phyloP scores from a whole-genome alignment of 495 filamentous ascomycete species.

The Peziza echinospora region DNA sequence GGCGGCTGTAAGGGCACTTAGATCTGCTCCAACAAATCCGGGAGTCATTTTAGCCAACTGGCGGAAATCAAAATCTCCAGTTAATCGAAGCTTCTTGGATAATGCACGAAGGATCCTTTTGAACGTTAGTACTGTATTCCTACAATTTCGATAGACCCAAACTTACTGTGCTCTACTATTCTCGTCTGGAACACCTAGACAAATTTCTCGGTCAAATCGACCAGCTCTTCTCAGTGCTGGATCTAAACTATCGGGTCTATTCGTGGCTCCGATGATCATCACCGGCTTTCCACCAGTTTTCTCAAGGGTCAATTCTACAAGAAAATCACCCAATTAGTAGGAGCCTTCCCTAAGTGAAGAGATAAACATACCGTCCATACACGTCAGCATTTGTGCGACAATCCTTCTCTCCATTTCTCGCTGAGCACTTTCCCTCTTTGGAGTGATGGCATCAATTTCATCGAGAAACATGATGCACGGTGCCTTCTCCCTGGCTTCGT shows the following conservation, averaged over 20 bases:
- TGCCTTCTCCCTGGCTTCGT: slow-evolving; percentile 68
- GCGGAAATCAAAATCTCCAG: slow-evolving; percentile 52
- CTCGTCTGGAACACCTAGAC: slow-evolving; percentile 85
- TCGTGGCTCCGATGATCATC: slow-evolving; percentile 82
- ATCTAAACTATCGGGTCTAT: slow-evolving; percentile 76
- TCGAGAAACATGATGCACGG: slow-evolving; percentile 90
- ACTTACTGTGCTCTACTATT: slow-evolving; percentile 43
- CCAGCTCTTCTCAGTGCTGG: slow-evolving; percentile 68
- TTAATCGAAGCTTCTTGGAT: slow-evolving; percentile 44
- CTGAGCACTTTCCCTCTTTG: slow-evolving; percentile 83
- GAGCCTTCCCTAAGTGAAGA: not conserved
- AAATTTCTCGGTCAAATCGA: slow-evolving; percentile 82
- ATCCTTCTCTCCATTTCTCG: slow-evolving; percentile 94
- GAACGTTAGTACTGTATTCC: not conserved
- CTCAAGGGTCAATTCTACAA: slow-evolving; percentile 64
- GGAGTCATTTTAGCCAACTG: slow-evolving; percentile 74
- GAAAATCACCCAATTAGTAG: slow-evolving; percentile 11
- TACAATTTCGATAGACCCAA: slow-evolving; percentile 4
- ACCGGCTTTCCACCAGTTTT: slow-evolving; percentile 74
- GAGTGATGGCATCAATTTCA: slow-evolving; percentile 89
- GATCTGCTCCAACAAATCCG: slow-evolving; percentile 87
- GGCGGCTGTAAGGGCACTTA: slow-evolving; percentile 59
- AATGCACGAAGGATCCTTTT: slow-evolving; percentile 49
- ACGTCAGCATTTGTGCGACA: slow-evolving; percentile 77
- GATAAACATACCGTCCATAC: slow-evolving; percentile 26